Evolutionary conservation across 2,329 filamentous ascomycete genomes (phyloP).

Genomic region (Fusarium concolor): DNA sequence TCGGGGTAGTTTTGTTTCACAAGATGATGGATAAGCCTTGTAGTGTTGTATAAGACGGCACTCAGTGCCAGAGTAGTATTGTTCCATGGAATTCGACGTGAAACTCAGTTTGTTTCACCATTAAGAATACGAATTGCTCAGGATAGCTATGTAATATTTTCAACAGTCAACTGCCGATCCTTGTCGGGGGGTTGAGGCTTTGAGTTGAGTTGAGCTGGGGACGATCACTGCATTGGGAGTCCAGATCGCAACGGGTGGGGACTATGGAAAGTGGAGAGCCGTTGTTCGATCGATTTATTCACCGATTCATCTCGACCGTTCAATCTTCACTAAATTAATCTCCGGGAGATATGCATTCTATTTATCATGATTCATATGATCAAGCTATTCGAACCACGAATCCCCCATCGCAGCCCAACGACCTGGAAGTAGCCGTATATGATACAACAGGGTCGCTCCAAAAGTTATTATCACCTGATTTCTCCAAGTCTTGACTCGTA

Average conservation of each 20-base stretch:
- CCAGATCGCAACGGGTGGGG: background rate
- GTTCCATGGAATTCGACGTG: fast-evolving
- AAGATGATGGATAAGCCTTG: background rate
- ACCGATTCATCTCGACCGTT: background rate
- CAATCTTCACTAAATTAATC: background rate
- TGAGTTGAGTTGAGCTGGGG: no score
- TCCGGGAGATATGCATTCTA: no score
- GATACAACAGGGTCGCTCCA: no score
- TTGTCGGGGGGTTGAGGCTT: background rate
- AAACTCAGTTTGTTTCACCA: fast-evolving
- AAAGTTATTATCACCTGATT: fast-evolving
- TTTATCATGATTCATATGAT: no score
- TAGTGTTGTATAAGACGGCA: no score
- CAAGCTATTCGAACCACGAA: no score
- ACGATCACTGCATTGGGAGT: background rate
- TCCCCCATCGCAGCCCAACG: no score
- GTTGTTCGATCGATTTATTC: background rate
- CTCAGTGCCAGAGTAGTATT: no score
- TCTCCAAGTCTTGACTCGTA: background rate
- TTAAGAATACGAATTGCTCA: background rate
- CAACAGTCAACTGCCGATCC: background rate
- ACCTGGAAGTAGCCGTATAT: no score
- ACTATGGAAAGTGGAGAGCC: background rate
- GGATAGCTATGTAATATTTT: background rate
- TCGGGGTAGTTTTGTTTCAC: background rate